phyloP scores from a whole-genome alignment of 345 rosid genomes.

The Cardamine resedifolia region DNA sequence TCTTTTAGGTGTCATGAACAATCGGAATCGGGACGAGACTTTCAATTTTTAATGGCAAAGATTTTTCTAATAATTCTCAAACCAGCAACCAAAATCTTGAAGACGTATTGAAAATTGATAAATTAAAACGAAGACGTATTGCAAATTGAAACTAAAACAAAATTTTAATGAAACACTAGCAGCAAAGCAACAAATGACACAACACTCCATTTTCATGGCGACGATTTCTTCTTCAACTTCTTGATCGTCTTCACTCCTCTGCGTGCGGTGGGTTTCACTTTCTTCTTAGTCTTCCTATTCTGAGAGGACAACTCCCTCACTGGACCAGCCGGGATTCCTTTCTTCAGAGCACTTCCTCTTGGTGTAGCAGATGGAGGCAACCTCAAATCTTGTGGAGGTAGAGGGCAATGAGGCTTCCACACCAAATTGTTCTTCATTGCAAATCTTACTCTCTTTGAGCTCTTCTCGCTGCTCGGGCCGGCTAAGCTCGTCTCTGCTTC shows the following conservation, averaged over 20 bases:
- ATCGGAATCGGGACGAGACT: too few species aligned
- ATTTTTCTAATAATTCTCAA: not conserved
- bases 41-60: conserved; percentile 3
- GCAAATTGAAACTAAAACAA: conserved; percentile 23
- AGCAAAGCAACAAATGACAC: conserved; percentile 10
- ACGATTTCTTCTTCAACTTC: conserved; percentile 54
- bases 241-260: conserved; percentile 54
- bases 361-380: conserved; percentile 93
- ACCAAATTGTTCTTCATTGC: conserved; percentile 89
- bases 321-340: conserved; percentile 92
- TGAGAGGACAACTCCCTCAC: conserved; percentile 55
- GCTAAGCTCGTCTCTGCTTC: conserved; percentile 43
- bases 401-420: conserved; percentile 94
- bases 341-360: conserved; percentile 96
- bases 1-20: not conserved
- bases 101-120: conserved; percentile 4
- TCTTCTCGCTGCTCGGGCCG: conserved; percentile 53
- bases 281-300: conserved; percentile 56
- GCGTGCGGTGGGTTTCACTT: conserved; percentile 49
- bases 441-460: conserved; percentile 85
- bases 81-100: conserved; percentile 20
- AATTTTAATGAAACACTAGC: conserved; percentile 4
- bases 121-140: not conserved
- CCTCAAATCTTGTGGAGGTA: conserved; percentile 90
- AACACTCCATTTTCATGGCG: conserved; percentile 29